Evolutionary conservation across 306 rosid species (phyloP).

Genomic region (Cicer arietinum): DNA sequence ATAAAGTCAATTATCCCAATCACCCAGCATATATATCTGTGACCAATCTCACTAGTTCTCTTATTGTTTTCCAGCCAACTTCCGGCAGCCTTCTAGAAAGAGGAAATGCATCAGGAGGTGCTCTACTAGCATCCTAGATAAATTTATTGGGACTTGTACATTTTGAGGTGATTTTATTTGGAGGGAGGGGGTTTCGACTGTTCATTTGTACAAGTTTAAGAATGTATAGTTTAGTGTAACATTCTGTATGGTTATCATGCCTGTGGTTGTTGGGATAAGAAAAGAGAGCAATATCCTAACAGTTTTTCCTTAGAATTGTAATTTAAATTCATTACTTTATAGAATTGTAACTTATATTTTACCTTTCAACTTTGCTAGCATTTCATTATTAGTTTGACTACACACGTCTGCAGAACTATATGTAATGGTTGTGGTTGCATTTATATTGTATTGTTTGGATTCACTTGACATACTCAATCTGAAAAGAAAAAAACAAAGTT

Average conservation of each 20-base stretch:
- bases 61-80: slow-evolving; percentile 59
- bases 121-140: slow-evolving; percentile 53
- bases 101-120: slow-evolving; percentile 59
- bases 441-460: slow-evolving; percentile 12
- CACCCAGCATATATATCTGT: background rate
- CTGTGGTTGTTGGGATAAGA: slow-evolving; percentile 44
- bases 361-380: slow-evolving; percentile 9
- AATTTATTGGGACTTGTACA: slow-evolving; percentile 28
- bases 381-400: slow-evolving; percentile 27
- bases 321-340: slow-evolving; percentile 24
- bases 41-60: slow-evolving; percentile 32
- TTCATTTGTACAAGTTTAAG: slow-evolving; percentile 37
- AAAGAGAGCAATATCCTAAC: slow-evolving; percentile 45
- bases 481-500: background rate
- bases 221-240: slow-evolving; percentile 36
- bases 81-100: slow-evolving; percentile 70
- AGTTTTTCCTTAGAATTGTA: slow-evolving; percentile 21
- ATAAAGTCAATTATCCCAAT: background rate
- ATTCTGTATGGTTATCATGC: slow-evolving; percentile 28
- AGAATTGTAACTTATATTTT: background rate
- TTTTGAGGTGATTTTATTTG: slow-evolving; percentile 35
- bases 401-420: background rate
- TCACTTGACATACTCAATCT: slow-evolving; percentile 14
- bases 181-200: background rate
- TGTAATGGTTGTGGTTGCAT: slow-evolving; percentile 31